Conservation (phyloP, 441 rosid species). For the Biscutella laevigata region DNA sequence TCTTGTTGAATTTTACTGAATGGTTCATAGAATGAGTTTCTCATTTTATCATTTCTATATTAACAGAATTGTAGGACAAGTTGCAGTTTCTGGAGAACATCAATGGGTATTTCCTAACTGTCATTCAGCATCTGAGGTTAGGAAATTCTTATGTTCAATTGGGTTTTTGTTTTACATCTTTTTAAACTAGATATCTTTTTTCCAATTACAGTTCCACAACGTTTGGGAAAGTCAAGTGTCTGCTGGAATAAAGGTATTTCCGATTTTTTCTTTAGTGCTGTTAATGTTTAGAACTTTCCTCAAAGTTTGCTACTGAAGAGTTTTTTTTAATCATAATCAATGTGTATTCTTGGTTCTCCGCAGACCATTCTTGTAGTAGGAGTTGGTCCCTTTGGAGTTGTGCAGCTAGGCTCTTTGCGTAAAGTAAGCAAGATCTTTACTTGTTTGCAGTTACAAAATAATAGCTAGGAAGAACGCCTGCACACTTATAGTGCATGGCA, state of each 20-base stretch:
- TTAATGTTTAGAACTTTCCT: slow-evolving; percentile 1
- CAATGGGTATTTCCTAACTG: slow-evolving; percentile 61
- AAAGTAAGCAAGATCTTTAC: slow-evolving; percentile 42
- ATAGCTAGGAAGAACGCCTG: background rate
- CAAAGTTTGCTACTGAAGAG: background rate
- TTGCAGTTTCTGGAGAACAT: slow-evolving; percentile 70
- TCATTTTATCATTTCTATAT: slow-evolving; percentile 22
- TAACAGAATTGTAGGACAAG: slow-evolving; percentile 77
- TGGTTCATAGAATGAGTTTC: slow-evolving; percentile 2
- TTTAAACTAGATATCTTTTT: background rate
- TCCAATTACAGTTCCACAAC: slow-evolving; percentile 51
- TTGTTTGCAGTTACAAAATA: background rate
- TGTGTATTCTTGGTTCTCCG: slow-evolving; percentile 17
- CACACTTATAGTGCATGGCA: background rate
- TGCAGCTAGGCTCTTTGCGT: slow-evolving; percentile 75
- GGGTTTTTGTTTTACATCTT: background rate
- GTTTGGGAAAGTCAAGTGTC: slow-evolving; percentile 74
- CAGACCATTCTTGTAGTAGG: slow-evolving; percentile 71
- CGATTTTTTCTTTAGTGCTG: background rate
- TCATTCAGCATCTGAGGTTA: slow-evolving; percentile 52
- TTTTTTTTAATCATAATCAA: background rate
- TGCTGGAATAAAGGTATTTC: slow-evolving; percentile 70
- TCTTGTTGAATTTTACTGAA: background rate
- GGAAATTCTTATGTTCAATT: slow-evolving; percentile 11
- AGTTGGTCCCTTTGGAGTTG: slow-evolving; percentile 72